Base-by-base conservation (phyloP, 2,329 filamentous ascomycete genomes). In the Monilinia fructigena region DNA sequence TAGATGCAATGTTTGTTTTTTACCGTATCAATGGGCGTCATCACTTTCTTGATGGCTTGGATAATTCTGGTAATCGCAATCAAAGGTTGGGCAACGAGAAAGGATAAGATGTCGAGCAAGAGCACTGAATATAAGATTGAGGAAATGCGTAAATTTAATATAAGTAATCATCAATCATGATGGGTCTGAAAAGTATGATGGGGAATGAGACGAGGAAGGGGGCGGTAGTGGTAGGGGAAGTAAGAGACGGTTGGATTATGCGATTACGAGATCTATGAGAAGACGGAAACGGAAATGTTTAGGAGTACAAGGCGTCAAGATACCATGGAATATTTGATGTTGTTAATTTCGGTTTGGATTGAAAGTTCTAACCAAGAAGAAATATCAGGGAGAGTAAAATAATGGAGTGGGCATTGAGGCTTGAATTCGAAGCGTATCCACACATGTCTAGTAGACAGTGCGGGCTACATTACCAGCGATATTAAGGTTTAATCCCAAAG, bases 1-100 rank as follows among this genome's bases (percentile, higher is more conserved):
- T 97, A 20, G 91, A 97, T 74, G 91, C 91, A 70, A 97, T 97
- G 93, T 95, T 97, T 78, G 86, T 92, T 68, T 68, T 96, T 97
- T 78, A 97, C 92, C 0, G 85, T 97, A 45, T 90, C 88, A 12
- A 90, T 96, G 85, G 94, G 93, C 2, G 76, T 96, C 8, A 91
- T 92, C 1, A 89, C 89, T 2, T 82, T 97, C 61, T 78, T 96
- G 62, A 94, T 97, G 90, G 88, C 93, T 0, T 97, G 91, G 88
- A 85, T 90, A 64, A 84, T 96, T 26, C 74, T 93, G 38, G 80
- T 90, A 14, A 85, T 97, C 68, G 89, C 92, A 35, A 79, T 97
- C 75, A 97, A 97, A 79, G 93, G 93, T 35, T 96, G 92, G 92
- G 92, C 92, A 5, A 78, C 86, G 20, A 80, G 79, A 73, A 80